Evolutionary conservation across 305 asterid species (phyloP).

Genomic region (Plantago lanceolata): DNA sequence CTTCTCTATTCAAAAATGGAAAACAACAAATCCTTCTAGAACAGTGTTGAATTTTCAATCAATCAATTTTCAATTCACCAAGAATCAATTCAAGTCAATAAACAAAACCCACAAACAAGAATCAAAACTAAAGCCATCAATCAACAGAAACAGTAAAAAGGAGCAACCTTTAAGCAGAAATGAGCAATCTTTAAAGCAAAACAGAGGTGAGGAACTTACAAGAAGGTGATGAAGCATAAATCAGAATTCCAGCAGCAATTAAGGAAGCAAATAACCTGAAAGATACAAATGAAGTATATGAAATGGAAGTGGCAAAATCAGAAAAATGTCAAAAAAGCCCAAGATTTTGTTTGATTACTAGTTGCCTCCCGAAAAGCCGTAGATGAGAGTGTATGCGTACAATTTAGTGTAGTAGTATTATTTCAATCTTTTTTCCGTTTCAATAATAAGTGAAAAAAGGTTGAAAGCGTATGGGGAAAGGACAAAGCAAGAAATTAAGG

Average conservation of each 20-base stretch:
- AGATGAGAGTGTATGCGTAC: neutral
- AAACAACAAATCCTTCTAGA: slow-evolving; percentile 13
- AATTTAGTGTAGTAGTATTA: no score
- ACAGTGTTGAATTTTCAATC: slow-evolving; percentile 17
- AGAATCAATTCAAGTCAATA: no score
- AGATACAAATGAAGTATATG: slow-evolving; percentile 5
- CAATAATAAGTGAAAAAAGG: neutral
- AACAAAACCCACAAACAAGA: neutral
- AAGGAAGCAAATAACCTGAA: slow-evolving; percentile 4
- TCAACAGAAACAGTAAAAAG: slow-evolving; percentile 19
- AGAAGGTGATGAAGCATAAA: slow-evolving; percentile 25
- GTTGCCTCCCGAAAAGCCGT: neutral
- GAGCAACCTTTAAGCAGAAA: slow-evolving; percentile 9
- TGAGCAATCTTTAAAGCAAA: slow-evolving; percentile 25
- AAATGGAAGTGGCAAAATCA: neutral
- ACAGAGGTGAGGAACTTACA: slow-evolving; percentile 38
- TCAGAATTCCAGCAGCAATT: slow-evolving; percentile 7
- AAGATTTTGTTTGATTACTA: neutral
- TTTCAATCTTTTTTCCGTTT: no score
- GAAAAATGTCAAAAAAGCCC: slow-evolving; percentile 6
- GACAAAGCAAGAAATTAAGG: neutral
- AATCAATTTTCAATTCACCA: no score
- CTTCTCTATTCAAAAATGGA: neutral
- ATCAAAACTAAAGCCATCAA: slow-evolving; percentile 19
- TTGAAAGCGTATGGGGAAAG: neutral